A percentile compares a stretch with the other conserved stretches of the same genome.
Conservation (phyloP, 1,284 basidiomycete genomes). For the Boletus nobilissimus region DNA sequence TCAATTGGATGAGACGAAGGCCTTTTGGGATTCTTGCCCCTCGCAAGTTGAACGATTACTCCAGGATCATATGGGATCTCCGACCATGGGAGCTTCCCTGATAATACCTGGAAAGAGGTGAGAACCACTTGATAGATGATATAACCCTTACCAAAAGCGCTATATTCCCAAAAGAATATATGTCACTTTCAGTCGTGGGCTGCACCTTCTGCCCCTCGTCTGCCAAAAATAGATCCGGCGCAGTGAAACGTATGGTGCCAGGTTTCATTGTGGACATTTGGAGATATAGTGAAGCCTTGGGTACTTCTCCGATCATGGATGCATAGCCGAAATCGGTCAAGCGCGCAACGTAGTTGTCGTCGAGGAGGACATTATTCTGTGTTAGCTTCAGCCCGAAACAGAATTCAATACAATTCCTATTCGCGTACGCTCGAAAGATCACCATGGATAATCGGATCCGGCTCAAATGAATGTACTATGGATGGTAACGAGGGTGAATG, state of each 20-base stretch:
- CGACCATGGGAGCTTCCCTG: slow-evolving; percentile 12
- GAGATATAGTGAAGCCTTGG: background rate
- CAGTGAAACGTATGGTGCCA: slow-evolving; percentile 8
- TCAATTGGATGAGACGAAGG: slow-evolving; percentile 8
- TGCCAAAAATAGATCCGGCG: background rate
- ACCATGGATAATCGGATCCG: background rate
- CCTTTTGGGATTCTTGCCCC: background rate
- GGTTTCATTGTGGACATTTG: background rate
- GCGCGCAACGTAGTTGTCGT: background rate
- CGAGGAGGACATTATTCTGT: slow-evolving; percentile 13
- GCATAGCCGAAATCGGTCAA: slow-evolving; percentile 7
- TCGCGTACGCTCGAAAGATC: slow-evolving; percentile 5
- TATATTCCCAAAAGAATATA: slow-evolving; percentile 20
- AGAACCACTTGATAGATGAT: background rate
- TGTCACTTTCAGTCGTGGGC: slow-evolving; percentile 12
- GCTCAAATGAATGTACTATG: background rate
- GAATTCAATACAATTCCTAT: background rate
- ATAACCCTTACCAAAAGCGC: background rate
- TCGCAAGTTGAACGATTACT: background rate
- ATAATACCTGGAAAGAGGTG: slow-evolving; percentile 7
- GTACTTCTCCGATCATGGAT: background rate
- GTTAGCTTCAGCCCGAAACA: background rate
- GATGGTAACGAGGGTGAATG: background rate
- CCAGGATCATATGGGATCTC: background rate
- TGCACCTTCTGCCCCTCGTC: background rate